Base-by-base conservation (phyloP, 805 yeast species). In the Schizosaccharomyces lindneri region DNA sequence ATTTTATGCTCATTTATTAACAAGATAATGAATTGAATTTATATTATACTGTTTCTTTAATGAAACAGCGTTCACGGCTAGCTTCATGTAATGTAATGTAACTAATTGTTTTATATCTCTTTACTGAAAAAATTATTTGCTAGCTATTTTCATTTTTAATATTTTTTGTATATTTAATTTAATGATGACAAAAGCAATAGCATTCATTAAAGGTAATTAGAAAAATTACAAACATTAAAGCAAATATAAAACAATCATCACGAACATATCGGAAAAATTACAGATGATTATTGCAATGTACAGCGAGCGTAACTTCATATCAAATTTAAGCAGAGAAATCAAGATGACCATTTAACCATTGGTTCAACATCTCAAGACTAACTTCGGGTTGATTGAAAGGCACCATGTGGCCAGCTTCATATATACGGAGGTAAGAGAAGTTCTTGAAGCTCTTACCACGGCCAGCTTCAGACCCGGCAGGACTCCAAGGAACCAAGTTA, bases 351-450 rank as follows among this genome's bases (percentile, higher is more conserved):
- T 73, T 66, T 60, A 87, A 73, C 97, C 97, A 90, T 70, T 84
- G 78, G 75, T 87, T 85, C 65, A 89, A 79, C 88, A 89, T 83
- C 62, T 80, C 87, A 65, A 84, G 76, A 1, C 95, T 74, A 68
- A 78, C 77, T 67, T 79, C 81, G 21, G 96, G 95, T 74, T 85
- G 90, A 73, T 89, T 89, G 68, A 74, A 83, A 19, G 97, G 97
- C 64, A 87, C 95, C 96, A 89, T 88, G 73, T 90, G 97, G 32
- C 97, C 97, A 61, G 94, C 97, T 65, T 81, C 90, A 68, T 76
- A 89, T 9, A 89, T 80, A 71, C 95, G 79, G 71, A 87, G 76
- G 75, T 84, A 90, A 3, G 95, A 85, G 67, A 89, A 81, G 63
- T 79, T 76, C 59, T 82, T 82, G 65, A 76, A 78, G 68, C 80